Conservation (phyloP, 2,329 filamentous ascomycete genomes). For the Pezicula radicicola region DNA sequence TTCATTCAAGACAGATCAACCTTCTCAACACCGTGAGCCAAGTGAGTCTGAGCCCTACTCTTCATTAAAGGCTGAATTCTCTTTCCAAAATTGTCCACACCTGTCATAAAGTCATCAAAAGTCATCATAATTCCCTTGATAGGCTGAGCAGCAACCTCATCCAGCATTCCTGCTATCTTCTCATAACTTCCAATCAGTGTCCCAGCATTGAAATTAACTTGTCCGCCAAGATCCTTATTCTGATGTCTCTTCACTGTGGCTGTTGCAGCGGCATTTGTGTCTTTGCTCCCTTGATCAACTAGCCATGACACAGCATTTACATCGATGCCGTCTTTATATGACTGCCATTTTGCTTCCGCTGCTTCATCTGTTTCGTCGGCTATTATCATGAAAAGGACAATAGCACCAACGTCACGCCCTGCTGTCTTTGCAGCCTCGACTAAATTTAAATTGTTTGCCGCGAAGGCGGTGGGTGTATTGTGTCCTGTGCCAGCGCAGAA, state of each 20-base stretch:
- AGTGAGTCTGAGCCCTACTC: constrained; percentile 1
- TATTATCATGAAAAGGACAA: constrained; percentile 26
- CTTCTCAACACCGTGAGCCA: not conserved
- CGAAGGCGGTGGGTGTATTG: constrained; percentile 24
- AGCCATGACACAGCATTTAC: constrained; percentile 23
- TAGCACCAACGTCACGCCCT: constrained; percentile 25
- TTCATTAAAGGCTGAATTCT: constrained; percentile 28
- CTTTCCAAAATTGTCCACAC: constrained; percentile 22
- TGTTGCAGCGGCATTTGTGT: constrained; percentile 21
- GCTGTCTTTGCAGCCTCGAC: constrained; percentile 20
- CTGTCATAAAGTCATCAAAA: constrained; percentile 25
- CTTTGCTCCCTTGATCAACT: constrained; percentile 21
- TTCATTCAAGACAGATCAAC: not conserved
- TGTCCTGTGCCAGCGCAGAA: constrained; percentile 23
- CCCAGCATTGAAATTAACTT: constrained; percentile 25
- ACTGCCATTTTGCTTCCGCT: constrained; percentile 26
- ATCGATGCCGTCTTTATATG: constrained; percentile 24
- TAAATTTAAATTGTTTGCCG: constrained; percentile 17
- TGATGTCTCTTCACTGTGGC: constrained; percentile 12
- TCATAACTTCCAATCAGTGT: constrained; percentile 22
- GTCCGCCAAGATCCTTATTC: constrained; percentile 7
- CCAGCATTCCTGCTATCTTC: constrained; percentile 23
- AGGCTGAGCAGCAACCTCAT: constrained; percentile 22
- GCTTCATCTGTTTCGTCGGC: constrained; percentile 24
- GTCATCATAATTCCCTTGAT: constrained; percentile 27